Conservation (phyloP, 108 stramenopile genomes). For the Cyclotella kingstonii region DNA sequence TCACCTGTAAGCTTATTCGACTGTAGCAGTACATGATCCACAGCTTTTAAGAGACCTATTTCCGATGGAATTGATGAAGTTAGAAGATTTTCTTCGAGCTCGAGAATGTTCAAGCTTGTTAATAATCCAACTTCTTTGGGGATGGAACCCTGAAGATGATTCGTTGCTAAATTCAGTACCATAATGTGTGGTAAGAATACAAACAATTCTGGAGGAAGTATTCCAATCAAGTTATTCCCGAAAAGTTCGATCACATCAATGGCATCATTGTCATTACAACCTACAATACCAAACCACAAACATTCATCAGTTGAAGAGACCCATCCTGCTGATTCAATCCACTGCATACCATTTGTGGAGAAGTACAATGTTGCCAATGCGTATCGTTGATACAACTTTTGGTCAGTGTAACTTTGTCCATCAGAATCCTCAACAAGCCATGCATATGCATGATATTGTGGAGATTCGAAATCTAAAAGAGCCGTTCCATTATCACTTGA, state of each 20-base stretch:
- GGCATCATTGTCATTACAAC: slow-evolving; percentile 12
- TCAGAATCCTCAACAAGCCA: slow-evolving; percentile 25
- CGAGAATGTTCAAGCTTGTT: slow-evolving; percentile 8
- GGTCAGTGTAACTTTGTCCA: background rate
- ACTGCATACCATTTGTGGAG: slow-evolving; percentile 18
- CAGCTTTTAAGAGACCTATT: slow-evolving; percentile 27
- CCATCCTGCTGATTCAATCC: slow-evolving; percentile 20
- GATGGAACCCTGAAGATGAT: slow-evolving; percentile 48
- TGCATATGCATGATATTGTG: slow-evolving; percentile 21
- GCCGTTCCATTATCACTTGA: slow-evolving; percentile 11
- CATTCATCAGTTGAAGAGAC: slow-evolving; percentile 15
- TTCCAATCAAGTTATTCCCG: slow-evolving; percentile 14
- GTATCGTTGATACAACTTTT: slow-evolving; percentile 24
- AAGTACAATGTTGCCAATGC: slow-evolving; percentile 33
- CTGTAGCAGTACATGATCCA: slow-evolving; percentile 17
- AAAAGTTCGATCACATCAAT: slow-evolving; percentile 11
- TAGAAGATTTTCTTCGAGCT: slow-evolving; percentile 36
- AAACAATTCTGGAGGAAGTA: slow-evolving; percentile 21
- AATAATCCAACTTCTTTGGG: slow-evolving; percentile 45
- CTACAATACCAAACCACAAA: slow-evolving; percentile 21
- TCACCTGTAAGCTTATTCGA: slow-evolving; percentile 17
- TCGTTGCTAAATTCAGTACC: slow-evolving; percentile 16
- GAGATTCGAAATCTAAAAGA: slow-evolving; percentile 7
- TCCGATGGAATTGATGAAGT: slow-evolving; percentile 54
- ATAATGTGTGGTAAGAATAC: slow-evolving; percentile 9